Base-by-base conservation (phyloP, 164 flowering plant species). In the Nelumbo lutea region DNA sequence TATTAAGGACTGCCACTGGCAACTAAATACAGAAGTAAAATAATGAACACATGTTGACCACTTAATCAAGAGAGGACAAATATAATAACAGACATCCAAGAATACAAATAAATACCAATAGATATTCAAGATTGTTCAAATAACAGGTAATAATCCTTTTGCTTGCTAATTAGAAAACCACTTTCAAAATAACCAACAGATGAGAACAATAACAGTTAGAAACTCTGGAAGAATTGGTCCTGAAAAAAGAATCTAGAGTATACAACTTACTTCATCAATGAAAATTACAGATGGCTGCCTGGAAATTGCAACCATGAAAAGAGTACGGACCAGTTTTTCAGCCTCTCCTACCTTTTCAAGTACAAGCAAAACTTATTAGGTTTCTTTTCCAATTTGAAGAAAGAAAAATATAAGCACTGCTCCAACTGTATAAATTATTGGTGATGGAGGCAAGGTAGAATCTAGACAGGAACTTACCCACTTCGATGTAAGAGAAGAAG, bases 291-390 rank as follows among this genome's bases (percentile, higher is more conserved):
- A 91, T 66, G 99, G 99, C 77, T 96, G 96, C 75, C 87, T 84
- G 58, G 98, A 87, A 65, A 81, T 82, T 70, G 99, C 98, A 76
- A 96, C 97, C 87, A 79, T 78, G 78, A 96, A 96, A 73, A 96
- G 98, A 69, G 96, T 90, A 58, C 89, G 86, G n/a, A 93, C 92
- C 75, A 96, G 97, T 81, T 96, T 96, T 79, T 93, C 99, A 72
- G 87, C 96, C 79, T 96, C 99, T 56, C 99, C 98, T 63, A 93
- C 98, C 98, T 96, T 78, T 68, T 68, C 70, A 65, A 70, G 38
- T 41, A 68, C 38, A 68, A 71, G 51, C 39, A 61, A 53, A 66
- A 67, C 53, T 45, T 38, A 71, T 15, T 27, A 64, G 48, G 57
- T 41, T 15, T 15, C 45, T 10, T 48, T n/a, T 42, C 15, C 9